phyloP scores from a whole-genome alignment of 352 stramenopile species.

The Thalassiosira hispida region DNA sequence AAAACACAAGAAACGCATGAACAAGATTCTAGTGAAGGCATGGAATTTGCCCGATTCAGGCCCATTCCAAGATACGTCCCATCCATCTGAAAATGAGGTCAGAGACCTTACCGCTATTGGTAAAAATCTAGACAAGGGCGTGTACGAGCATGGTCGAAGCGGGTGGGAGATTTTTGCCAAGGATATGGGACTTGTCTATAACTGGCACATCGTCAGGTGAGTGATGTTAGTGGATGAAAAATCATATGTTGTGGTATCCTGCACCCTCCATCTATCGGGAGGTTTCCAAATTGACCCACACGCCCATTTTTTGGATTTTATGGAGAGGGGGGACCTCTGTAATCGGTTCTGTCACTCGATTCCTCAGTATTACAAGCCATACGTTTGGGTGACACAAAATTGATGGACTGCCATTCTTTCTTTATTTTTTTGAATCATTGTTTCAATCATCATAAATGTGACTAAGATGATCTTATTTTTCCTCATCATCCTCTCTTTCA shows the following conservation, averaged over 20 bases:
- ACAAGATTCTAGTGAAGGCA: slow-evolving; percentile 74
- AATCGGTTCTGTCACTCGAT: slow-evolving; percentile 5
- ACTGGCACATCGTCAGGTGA: slow-evolving; percentile 72
- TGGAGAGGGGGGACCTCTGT: slow-evolving; percentile 2
- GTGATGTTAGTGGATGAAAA: slow-evolving; percentile 26
- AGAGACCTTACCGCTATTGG: slow-evolving; percentile 66
- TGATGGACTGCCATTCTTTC: slow-evolving; percentile 1
- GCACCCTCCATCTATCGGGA: neutral
- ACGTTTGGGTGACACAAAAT: neutral
- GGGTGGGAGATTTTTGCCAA: slow-evolving; percentile 81
- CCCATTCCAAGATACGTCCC: slow-evolving; percentile 66
- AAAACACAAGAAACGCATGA: slow-evolving; percentile 76
- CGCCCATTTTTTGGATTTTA: neutral
- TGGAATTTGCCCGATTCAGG: slow-evolving; percentile 66
- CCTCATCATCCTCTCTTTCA: slow-evolving; percentile 35
- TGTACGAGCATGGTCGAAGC: slow-evolving; percentile 68
- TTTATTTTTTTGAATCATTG: slow-evolving; percentile 15
- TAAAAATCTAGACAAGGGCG: slow-evolving; percentile 72
- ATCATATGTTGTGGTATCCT: slow-evolving; percentile 18
- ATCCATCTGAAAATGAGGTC: slow-evolving; percentile 27
- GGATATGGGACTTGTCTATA: slow-evolving; percentile 83
- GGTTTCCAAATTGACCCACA: slow-evolving; percentile 4
- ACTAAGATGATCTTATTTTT: slow-evolving; percentile 10
- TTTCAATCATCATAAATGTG: slow-evolving; percentile 2
- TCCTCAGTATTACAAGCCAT: slow-evolving; percentile 4